Evolutionary conservation across 176 grass and related monocot species (phyloP).

Genomic region (Pontederia paniculata): DNA sequence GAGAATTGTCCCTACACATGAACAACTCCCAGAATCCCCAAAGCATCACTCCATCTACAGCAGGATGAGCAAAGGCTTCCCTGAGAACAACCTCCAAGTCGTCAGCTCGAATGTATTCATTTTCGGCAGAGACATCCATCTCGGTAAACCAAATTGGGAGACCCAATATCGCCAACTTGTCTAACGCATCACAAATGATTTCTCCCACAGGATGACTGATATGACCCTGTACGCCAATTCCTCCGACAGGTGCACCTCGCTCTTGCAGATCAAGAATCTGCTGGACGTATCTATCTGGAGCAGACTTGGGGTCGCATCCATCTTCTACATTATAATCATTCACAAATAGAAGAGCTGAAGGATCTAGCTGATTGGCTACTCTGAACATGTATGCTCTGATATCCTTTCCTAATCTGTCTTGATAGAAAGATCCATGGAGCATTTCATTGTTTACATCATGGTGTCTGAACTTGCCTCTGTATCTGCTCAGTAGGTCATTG

Average conservation of each 20-base stretch:
- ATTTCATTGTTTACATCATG: conserved; percentile 99
- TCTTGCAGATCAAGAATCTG: conserved; percentile 85
- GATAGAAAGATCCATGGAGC: conserved; percentile 94
- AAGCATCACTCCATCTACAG: conserved; percentile 62
- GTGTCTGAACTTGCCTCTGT: conserved; percentile 77
- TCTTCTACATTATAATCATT: conserved; percentile 98
- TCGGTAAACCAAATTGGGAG: conserved; percentile 94
- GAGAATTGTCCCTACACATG: conserved; percentile 66
- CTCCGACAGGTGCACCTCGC: conserved; percentile 65
- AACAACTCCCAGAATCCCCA: conserved; percentile 98
- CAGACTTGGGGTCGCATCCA: conserved; percentile 78
- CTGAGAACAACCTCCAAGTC: conserved; percentile 89
- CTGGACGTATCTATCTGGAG: conserved; percentile 63
- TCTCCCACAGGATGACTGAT: conserved; percentile 84
- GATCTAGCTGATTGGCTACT: conserved; percentile 76
- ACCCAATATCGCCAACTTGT: conserved; percentile 69
- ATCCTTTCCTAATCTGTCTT: conserved; percentile 79
- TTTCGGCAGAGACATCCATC: conserved; percentile 65
- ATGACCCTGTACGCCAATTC: conserved; percentile 88
- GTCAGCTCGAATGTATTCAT: conserved; percentile 76
- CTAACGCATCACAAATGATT: conserved; percentile 77
- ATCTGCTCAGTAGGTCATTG: conserved; percentile 56
- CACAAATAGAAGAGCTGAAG: conserved; percentile 79
- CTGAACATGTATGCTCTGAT: conserved; percentile 94
- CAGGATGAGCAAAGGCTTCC: conserved; percentile 66